Base-by-base conservation (phyloP, 306 rosid species). In the Datisca glomerata region DNA sequence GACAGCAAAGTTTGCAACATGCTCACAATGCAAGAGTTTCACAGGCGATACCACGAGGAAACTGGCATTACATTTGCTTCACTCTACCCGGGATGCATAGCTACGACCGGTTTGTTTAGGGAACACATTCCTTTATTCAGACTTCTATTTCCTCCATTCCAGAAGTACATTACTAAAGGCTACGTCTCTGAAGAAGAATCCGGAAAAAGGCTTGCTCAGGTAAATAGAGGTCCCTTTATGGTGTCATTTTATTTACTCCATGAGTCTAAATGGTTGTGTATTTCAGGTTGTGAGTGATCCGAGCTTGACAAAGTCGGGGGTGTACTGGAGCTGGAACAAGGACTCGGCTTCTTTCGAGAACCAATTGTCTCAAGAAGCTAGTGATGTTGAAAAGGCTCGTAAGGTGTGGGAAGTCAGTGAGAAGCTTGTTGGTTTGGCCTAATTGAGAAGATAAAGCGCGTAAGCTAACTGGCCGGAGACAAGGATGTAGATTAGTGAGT, bases 301-400 rank as follows among this genome's bases (percentile, higher is more conserved):
- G 2, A 91, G 96, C 76, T 69, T 91, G 61, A 91, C 94, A 15
- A 91, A 91, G 59, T 91, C 98, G 0, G 98, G 98, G 24, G 96
- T 91, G 24, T 91, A 91, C 68, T 84, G 98, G 96, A 91, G 98
- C 84, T 91, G 98, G 98, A 91, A 91, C 44, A 80, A 84, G 56
- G 39, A 59, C 18, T 91, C 98, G 0, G 96, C 98, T 35, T 91
- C 98, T 15, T 91, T 91, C 21, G 96, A 91, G 60, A 91, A 91
- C 61, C 92, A 78, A 59, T 42, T 91, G 63, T 91, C 98, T 1
- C 72, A 68, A 53, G 98, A 91, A 56, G 98, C 98, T 0, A 91
- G 98, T 39, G 81, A 91, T 34, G 52, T 12, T 0, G 85, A 80
- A 20, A 91, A 91, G 74, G 98, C 96, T 51, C 86, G 85, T 57